Percentiles rank a stretch among this genome's conserved stretches.
Evolutionary conservation across 164 flowering plant genomes (phyloP).

Genomic region (Magnolia kwangsiensis): DNA sequence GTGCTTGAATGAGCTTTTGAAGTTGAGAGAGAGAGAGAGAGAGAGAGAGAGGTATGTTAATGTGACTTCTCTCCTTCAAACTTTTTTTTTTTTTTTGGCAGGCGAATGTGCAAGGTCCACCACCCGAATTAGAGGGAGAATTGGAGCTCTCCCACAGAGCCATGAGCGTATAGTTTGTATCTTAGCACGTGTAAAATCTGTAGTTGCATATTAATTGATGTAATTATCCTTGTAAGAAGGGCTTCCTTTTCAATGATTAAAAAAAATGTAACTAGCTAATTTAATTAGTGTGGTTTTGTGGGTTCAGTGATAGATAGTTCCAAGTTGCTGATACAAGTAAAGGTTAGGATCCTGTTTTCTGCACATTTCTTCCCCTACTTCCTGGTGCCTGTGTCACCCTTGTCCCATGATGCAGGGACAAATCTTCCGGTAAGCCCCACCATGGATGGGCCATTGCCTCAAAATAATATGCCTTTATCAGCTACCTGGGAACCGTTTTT

Average conservation of each 20-base stretch:
- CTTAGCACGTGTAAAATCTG: slow-evolving; percentile 20
- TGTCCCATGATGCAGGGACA: no score
- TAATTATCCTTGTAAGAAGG: slow-evolving; percentile 32
- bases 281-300: slow-evolving; percentile 11
- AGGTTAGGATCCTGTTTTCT: no score
- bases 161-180: slow-evolving; percentile 64
- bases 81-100: slow-evolving; percentile 8
- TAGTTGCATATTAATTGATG: slow-evolving; percentile 30
- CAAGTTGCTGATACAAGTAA: no score
- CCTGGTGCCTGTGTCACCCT: no score
- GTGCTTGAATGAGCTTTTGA: no score
- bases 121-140: slow-evolving; percentile 52
- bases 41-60: no score
- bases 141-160: slow-evolving; percentile 65
- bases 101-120: slow-evolving; percentile 26
- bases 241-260: slow-evolving; percentile 17
- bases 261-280: slow-evolving; percentile 24
- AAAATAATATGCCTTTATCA: no score
- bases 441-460: no score
- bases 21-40: no score
- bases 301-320: no score
- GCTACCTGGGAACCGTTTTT: no score
- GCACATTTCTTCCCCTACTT: not conserved
- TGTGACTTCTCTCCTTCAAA: not conserved
- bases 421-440: no score